Evolutionary conservation across 2,329 filamentous ascomycete genomes (phyloP).

Genomic region (Ceratocystis eucalypticola): DNA sequence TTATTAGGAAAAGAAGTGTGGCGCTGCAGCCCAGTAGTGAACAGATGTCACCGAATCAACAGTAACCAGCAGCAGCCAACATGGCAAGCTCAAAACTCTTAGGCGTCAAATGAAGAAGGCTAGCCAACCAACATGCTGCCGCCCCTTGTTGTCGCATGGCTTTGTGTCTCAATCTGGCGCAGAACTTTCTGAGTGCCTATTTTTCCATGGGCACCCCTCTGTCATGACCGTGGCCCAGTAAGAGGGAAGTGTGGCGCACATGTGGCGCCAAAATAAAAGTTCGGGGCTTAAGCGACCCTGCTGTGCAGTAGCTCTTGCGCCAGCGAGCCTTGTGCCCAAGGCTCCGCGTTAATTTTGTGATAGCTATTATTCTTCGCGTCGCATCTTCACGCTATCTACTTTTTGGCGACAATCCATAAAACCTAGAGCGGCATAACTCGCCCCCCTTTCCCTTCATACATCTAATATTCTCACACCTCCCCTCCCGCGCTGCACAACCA

Average conservation of each 20-base stretch:
- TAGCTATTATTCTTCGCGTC: constrained; percentile 11
- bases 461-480: neutral
- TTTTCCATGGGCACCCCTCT: too few relatives aligned
- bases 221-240: too few relatives aligned
- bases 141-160: too few relatives aligned
- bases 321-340: constrained; percentile 18
- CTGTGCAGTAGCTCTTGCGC: neutral
- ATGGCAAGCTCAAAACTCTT: too few relatives aligned
- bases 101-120: too few relatives aligned
- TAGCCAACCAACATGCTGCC: too few relatives aligned
- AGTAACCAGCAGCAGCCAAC: neutral
- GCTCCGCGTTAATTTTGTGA: constrained; percentile 14
- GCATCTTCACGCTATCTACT: constrained; percentile 1
- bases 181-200: too few relatives aligned
- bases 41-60: too few relatives aligned
- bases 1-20: constrained; percentile 10
- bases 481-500: constrained; percentile 23
- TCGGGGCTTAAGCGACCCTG: neutral
- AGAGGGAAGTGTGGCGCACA: too few relatives aligned
- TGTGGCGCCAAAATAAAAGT: neutral
- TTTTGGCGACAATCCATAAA: neutral
- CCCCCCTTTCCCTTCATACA: neutral
- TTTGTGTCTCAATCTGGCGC: too few relatives aligned
- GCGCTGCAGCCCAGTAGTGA: constrained; percentile 8
- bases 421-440: neutral